phyloP scores from a whole-genome alignment of 2,329 filamentous ascomycete genomes.

The Penicillium sp. region DNA sequence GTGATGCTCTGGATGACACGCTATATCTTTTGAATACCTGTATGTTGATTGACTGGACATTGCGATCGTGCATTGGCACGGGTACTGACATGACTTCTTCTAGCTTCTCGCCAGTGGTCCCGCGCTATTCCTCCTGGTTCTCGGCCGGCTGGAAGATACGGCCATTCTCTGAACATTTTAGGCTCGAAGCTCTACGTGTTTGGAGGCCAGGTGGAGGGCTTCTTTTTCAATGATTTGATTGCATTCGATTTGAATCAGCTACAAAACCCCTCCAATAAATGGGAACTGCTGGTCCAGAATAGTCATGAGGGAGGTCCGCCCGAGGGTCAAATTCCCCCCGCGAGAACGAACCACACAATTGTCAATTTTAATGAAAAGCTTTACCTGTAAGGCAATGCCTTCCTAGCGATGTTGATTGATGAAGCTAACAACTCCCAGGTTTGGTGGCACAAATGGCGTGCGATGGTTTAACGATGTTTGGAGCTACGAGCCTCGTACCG shows the following conservation, averaged over 20 bases:
- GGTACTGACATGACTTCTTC: conserved; percentile 2
- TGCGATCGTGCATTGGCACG: background rate
- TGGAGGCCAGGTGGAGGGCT: conserved; percentile 92
- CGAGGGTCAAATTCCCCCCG: conserved; percentile 67
- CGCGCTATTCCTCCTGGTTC: conserved; percentile 80
- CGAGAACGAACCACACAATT: conserved; percentile 89
- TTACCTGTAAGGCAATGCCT: conserved; percentile 55
- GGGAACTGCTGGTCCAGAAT: conserved; percentile 85
- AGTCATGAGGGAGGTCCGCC: conserved; percentile 54
- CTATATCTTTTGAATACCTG: conserved; percentile 95
- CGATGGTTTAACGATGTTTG: conserved; percentile 99
- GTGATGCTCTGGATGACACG: conserved; percentile 86
- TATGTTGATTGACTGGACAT: conserved; percentile 49
- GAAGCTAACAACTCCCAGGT: conserved; percentile 35
- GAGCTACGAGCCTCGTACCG: conserved; percentile 80
- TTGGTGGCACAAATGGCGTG: conserved; percentile 91
- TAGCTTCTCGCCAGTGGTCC: conserved; percentile 97
- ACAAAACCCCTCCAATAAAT: conserved; percentile 82
- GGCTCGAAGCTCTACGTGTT: conserved; percentile 98
- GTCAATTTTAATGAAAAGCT: conserved; percentile 89
- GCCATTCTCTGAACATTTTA: conserved; percentile 91
- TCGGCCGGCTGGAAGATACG: conserved; percentile 83
- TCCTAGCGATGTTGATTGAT: background rate
- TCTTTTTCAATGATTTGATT: conserved; percentile 94
- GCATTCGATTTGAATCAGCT: conserved; percentile 94